A percentile compares a stretch with the other conserved stretches of the same genome.
These are phyloP conservation scores for Plasmopara viticola DNA, from an alignment of 352 stramenopile genomes.

Conservation along the genomic window DNA sequence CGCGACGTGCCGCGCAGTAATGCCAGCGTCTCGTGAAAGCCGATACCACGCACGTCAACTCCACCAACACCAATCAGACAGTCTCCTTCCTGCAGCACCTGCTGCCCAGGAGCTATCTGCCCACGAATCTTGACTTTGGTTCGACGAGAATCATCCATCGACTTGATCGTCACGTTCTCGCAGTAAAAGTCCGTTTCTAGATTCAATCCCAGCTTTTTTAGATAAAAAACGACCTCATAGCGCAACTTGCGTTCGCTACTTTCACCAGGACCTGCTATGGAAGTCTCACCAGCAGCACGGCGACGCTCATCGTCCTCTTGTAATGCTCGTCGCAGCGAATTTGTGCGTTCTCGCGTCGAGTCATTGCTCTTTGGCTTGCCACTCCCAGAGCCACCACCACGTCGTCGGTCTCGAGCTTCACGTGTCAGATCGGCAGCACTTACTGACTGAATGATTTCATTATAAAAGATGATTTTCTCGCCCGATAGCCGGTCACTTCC, in stretches of 20 bases:
- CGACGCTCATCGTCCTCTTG: constrained; percentile 60
- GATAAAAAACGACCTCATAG: constrained; percentile 77
- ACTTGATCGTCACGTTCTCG: constrained; percentile 82
- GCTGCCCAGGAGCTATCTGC: constrained; percentile 40
- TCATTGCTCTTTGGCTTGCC: constrained; percentile 38
- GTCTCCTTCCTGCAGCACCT: constrained; percentile 74
- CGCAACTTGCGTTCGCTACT: constrained; percentile 46
- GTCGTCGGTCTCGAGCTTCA: constrained; percentile 57
- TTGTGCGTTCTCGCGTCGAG: constrained; percentile 54
- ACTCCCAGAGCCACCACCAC: constrained; percentile 26
- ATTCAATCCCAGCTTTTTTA: constrained; percentile 80
- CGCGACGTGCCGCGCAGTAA: constrained; percentile 67
- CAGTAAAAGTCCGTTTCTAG: constrained; percentile 88
- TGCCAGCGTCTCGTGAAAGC: constrained; percentile 79
- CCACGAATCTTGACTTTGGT: constrained; percentile 60
- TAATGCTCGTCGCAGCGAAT: constrained; percentile 57
- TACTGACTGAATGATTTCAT: constrained; percentile 77
- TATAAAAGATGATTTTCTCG: constrained; percentile 88
- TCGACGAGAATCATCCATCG: constrained; percentile 43
- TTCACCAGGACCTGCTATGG: constrained; percentile 15
- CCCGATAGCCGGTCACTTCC: constrained; percentile 55
- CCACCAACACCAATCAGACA: constrained; percentile 65
- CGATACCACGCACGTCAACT: constrained; percentile 77
- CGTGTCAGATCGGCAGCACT: constrained; percentile 65
- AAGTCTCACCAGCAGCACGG: constrained; percentile 27